phyloP scores from a whole-genome alignment of 192 early-diverging fungal species.

The Backusella mclennaniae region DNA sequence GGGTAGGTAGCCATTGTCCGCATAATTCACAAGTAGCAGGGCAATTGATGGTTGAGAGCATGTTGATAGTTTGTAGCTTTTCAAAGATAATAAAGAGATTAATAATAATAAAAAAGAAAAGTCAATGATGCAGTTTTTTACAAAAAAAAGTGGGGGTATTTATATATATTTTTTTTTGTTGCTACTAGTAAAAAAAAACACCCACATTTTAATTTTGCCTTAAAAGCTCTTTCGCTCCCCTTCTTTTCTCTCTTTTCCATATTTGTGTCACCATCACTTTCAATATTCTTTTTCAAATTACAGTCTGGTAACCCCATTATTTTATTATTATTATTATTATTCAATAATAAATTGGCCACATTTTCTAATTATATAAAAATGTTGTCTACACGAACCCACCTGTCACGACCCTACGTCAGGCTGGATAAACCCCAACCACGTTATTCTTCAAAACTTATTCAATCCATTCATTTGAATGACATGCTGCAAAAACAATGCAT shows the following conservation, averaged over 20 bases:
- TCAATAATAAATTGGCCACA: background rate
- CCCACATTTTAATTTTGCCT: conserved; percentile 6
- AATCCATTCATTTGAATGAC: background rate
- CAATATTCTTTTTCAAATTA: background rate
- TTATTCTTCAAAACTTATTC: background rate
- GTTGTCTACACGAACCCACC: background rate
- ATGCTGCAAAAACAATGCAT: background rate
- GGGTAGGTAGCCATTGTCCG: conserved; percentile 19
- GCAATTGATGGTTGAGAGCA: background rate
- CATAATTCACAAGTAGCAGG: conserved; percentile 34
- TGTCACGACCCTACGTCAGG: background rate
- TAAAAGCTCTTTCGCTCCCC: background rate
- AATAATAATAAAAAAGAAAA: background rate
- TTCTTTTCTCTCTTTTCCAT: background rate
- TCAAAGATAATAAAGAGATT: background rate
- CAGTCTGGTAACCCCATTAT: background rate
- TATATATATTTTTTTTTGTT: background rate
- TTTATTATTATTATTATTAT: background rate
- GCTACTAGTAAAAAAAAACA: background rate
- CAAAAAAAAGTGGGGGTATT: background rate
- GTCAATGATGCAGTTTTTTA: no score
- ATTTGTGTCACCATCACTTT: background rate
- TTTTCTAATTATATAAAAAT: background rate
- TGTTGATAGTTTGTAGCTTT: background rate
- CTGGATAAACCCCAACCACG: background rate